phyloP scores from a whole-genome alignment of 2,329 filamentous ascomycete species.

The Graphilbum ipis-grandicollis region DNA sequence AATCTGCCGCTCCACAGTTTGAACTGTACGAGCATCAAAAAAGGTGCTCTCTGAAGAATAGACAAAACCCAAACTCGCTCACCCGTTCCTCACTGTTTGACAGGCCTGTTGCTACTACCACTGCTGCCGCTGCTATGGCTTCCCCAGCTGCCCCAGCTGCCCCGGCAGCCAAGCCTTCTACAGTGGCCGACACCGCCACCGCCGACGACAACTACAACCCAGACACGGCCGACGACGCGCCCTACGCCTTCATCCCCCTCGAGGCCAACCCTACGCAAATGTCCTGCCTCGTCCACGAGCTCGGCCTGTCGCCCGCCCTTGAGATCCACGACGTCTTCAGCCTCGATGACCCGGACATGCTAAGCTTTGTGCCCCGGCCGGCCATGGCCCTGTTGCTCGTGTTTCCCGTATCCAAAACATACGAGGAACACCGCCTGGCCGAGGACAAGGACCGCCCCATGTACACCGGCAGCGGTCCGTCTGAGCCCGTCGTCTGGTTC shows the following conservation, averaged over 20 bases:
- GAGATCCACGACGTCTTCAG: constrained; percentile 84
- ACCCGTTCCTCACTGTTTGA: too few species aligned
- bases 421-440: constrained; percentile 56
- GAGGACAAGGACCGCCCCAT: constrained; percentile 50
- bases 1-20: too few species aligned
- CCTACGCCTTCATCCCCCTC: constrained; percentile 36
- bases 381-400: constrained; percentile 80
- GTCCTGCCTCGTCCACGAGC: constrained; percentile 62
- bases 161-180: too few species aligned
- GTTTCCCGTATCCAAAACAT: constrained; percentile 66
- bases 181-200: too few species aligned
- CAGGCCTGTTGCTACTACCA: too few species aligned
- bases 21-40: too few species aligned
- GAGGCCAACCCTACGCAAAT: constrained; percentile 78
- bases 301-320: constrained; percentile 65
- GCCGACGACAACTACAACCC: too few species aligned
- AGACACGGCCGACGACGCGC: constrained; percentile 1
- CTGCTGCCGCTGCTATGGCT: too few species aligned
- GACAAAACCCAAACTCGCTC: too few species aligned
- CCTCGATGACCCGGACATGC: constrained; percentile 67
- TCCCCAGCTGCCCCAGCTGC: too few species aligned
- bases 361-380: constrained; percentile 76
- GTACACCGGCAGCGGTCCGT: constrained; percentile 49
- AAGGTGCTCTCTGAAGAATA: too few species aligned
- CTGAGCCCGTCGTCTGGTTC: constrained; percentile 80